phyloP scores from a whole-genome alignment of 2,329 filamentous ascomycete genomes.

The Pyrenochaeta sp. region DNA sequence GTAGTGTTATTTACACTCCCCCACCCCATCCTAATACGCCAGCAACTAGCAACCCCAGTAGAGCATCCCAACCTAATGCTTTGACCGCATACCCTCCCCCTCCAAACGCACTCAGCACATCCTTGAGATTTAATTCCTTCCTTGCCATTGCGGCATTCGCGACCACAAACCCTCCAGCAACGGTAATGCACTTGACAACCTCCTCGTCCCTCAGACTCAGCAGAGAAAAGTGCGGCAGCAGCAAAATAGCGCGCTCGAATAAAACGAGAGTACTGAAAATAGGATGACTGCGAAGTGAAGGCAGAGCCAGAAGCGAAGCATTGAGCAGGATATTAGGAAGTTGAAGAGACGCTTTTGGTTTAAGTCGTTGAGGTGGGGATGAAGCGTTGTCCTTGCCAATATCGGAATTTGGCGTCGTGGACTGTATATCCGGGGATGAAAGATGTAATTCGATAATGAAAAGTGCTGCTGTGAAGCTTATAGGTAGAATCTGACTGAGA shows the following conservation, averaged over 20 bases:
- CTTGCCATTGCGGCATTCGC: slow-evolving; percentile 31
- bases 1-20: slow-evolving; percentile 25
- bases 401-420: neutral
- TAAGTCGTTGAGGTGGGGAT: slow-evolving; percentile 2
- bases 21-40: slow-evolving; percentile 33
- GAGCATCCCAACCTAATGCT: slow-evolving; percentile 39
- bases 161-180: slow-evolving; percentile 36
- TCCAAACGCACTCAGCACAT: slow-evolving; percentile 14
- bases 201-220: slow-evolving; percentile 24
- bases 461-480: slow-evolving; percentile 34
- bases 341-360: slow-evolving; percentile 23
- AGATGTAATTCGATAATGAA: slow-evolving; percentile 41
- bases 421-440: slow-evolving; percentile 19
- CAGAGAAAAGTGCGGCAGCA: slow-evolving; percentile 32
- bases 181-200: slow-evolving; percentile 26
- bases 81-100: slow-evolving; percentile 28
- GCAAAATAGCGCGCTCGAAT: slow-evolving; percentile 25
- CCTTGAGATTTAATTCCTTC: slow-evolving; percentile 13
- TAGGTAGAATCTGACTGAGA: slow-evolving; percentile 40
- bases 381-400: neutral
- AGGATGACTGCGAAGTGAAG: slow-evolving; percentile 20
- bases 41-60: slow-evolving; percentile 25
- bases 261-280: slow-evolving; percentile 32
- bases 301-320: slow-evolving; percentile 27
- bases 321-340: slow-evolving; percentile 40